Base-by-base conservation (phyloP, 139 green algal species). In the Trebouxia sp. region DNA sequence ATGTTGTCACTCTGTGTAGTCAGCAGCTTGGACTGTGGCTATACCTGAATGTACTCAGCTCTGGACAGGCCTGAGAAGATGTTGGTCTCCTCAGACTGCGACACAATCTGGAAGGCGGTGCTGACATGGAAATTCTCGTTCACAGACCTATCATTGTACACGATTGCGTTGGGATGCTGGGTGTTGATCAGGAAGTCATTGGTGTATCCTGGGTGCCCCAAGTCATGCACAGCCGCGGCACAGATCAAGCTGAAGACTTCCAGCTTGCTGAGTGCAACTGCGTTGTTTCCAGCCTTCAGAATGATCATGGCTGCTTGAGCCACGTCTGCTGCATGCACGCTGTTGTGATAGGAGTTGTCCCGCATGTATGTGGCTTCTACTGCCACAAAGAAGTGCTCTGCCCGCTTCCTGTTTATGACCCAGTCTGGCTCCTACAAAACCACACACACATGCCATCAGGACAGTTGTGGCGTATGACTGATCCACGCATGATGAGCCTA, bases 161-260 rank as follows among this genome's bases (percentile, higher is more conserved):
- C 80, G 80, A 91, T 81, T 8, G 87, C 84, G 38, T 88, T 83
- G n/a, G 82, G 75, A 69, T 91, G 83, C 32, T 65, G 62, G 30
- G 84, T 80, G 12, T 80, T 80, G 51, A 80, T 81, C 32, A 94
- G 85, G 88, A 88, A 94, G 85, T 92, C 87, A 77, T 94, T 94
- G 78, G 88, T 93, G 15, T 65, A 83, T 10, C 91, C 91, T 51
- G 81, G 81, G 80, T 90, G 87, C 70, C 85, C 87, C 42, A 85
- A 69, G 47, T 91, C 87, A 62, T 91, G 87, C n/a, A 85, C 78
- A 62, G 79, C 45, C 30, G 72, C 72, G 43, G 80, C 80, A n/a
- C 41, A 62, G 53, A 72, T 81, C 76, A 81, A 37, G 53, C 76
- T 72, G 38, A 81, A 81, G 17, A 50, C 55, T 53, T 81, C 51